Evolutionary conservation across 208 protist genomes (phyloP), one percentile per base, ranked within the genome.

Genomic region (Naegleria lovaniensis): DNA sequence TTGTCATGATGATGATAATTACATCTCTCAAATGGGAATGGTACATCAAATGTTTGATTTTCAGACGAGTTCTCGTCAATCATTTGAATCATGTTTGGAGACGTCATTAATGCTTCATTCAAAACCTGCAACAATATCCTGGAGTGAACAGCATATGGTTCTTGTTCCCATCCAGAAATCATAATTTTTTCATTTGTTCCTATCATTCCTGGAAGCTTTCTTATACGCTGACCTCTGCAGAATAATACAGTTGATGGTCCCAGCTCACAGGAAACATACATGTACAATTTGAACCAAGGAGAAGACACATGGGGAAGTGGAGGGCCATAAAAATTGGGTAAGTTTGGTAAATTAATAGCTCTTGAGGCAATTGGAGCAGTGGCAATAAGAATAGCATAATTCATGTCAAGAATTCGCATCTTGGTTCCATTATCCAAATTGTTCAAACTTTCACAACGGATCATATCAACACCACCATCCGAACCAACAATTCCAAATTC

Each of bases 381-480:
- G 4, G 91, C 29, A 48, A 93, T 90, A 33, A 93, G 41, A 51
- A 88, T 51, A 52, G 55, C 3, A 93, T 97, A 98, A 92, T 97
- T 96, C 19, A 95, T 92, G n/a, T 93, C 95, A 4, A 98, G 93
- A 75, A 98, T 92, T 41, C 95, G 95, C 91, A 95, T 96, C 15
- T 95, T 95, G 83, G 96, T 97, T 15, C 93, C 95, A 48, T 95
- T 93, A 91, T 98, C 96, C 79, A 97, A 92, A 91, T 96, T 95
- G 91, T 97, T 97, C 51, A 98, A 93, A n/a, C 95, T 94, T 90
- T 98, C 96, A 52, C 95, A 95, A 91, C 96, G 96, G 36, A 97
- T 85, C 92, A 98, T 93, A 91, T 98, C 96, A 15, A 98, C 94
- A 11, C 83, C 83, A 38, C 58, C 91, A 67, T 94, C 92, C 29